Evolutionary conservation across 1,284 basidiomycete species (phyloP), one percentile per base, ranked within the genome.

Genomic region (Naganishia albida): DNA sequence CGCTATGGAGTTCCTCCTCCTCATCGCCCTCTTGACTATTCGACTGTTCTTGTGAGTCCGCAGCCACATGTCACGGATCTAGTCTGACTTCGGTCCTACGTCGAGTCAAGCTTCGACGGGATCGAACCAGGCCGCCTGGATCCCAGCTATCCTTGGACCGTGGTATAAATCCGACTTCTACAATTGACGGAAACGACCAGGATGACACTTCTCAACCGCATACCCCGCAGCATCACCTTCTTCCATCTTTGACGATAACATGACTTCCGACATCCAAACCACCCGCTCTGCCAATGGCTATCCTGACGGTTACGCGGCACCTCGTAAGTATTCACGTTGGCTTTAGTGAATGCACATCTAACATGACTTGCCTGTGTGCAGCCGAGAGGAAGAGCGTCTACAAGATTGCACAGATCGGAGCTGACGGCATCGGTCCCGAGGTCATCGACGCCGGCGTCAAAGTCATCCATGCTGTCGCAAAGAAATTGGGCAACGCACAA

Each of bases 381-480:
- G 74, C 64, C 70, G 71, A 51, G 69, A 74, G 64, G 70, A 70
- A 70, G 65, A 51, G 46, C 12, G 40, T 66, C 54, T 70, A 85
- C 75, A 80, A 76, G n/a, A 83, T 85, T 62, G 84, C 84, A 25
- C 82, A 83, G 40, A 81, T 86, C 26, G 81, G 84, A 18, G 85
- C 83, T n/a, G 85, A 86, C 72, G 83, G 83, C 13, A 84, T 84
- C 64, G 83, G 83, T 0, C 72, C 79, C 52, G 83, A 84, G 69
- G 82, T 82, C 7, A 81, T 81, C 62, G 65, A 53, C 7, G 74
- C 80, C 77, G 68, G 57, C 2, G 49, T 65, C 26, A 50, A 6
- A 52, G 67, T 71, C 20, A 34, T 62, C 16, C 67, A 71, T 76
- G 78, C 13, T 80, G 80, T 81, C 43, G 64, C 51, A 28, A 73